phyloP scores from a whole-genome alignment of 2,329 filamentous ascomycete genomes.

The Alternaria brassicae region DNA sequence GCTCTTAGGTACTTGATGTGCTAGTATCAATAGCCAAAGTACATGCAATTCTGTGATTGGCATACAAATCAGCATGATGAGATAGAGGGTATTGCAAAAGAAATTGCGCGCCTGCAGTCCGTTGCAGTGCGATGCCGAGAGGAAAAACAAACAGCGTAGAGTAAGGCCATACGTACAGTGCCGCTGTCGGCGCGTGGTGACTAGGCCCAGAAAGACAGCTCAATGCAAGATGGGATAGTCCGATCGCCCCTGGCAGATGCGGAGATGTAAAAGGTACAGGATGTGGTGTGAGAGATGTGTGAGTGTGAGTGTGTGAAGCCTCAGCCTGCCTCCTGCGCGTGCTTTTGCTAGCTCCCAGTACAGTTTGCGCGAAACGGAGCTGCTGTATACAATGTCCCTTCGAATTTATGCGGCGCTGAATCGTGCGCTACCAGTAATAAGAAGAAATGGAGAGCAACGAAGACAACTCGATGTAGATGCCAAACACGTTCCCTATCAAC shows the following conservation, averaged over 20 bases:
- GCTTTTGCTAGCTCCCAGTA: slow-evolving; percentile 34
- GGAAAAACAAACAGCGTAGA: slow-evolving; percentile 34
- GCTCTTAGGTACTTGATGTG: slow-evolving; percentile 50
- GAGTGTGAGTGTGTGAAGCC: slow-evolving; percentile 29
- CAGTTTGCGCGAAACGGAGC: slow-evolving; percentile 32
- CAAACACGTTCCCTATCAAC: slow-evolving; percentile 26
- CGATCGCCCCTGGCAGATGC: slow-evolving; percentile 53
- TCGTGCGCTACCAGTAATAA: slow-evolving; percentile 33
- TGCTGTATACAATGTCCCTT: slow-evolving; percentile 37
- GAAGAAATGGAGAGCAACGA: slow-evolving; percentile 25
- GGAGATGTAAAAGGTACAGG: slow-evolving; percentile 47
- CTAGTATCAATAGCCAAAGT: slow-evolving; percentile 46
- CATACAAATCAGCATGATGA: slow-evolving; percentile 47
- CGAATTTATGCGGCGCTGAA: slow-evolving; percentile 29
- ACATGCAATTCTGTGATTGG: slow-evolving; percentile 48
- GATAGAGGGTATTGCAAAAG: slow-evolving; percentile 23
- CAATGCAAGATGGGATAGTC: slow-evolving; percentile 41
- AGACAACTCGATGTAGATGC: slow-evolving; percentile 17
- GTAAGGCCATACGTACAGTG: slow-evolving; percentile 52
- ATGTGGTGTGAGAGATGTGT: slow-evolving; percentile 38
- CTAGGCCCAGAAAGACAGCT: slow-evolving; percentile 45
- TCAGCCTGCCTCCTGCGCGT: slow-evolving; percentile 37
- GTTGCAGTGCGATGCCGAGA: slow-evolving; percentile 17
- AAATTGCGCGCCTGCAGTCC: slow-evolving; percentile 21
- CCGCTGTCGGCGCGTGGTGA: slow-evolving; percentile 42